Conservation (phyloP, 1,284 basidiomycete species). For the Ceratobasidium theobromae region DNA sequence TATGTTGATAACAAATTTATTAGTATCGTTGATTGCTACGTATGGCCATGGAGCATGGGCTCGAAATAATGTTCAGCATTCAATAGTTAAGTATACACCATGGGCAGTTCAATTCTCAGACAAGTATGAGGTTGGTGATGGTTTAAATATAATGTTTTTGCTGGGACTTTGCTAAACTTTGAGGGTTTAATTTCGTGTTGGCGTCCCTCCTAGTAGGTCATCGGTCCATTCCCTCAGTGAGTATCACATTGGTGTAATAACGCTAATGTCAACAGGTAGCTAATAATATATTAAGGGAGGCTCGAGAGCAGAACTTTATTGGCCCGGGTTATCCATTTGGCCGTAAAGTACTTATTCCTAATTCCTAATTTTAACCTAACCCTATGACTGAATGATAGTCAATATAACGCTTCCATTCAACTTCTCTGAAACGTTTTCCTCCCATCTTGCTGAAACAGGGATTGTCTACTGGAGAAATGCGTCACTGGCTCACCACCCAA, state of each 20-base stretch:
- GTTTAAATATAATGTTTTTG: too few relatives aligned
- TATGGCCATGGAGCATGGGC: too few relatives aligned
- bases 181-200: too few relatives aligned
- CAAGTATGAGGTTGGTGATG: too few relatives aligned
- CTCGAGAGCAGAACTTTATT: slow-evolving; percentile 74
- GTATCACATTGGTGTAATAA: not conserved
- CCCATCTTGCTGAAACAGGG: slow-evolving; percentile 64
- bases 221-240: slow-evolving; percentile 68
- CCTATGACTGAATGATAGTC: too few relatives aligned
- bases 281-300: slow-evolving; percentile 53
- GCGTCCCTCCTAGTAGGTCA: slow-evolving; percentile 45
- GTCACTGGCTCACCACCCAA: not conserved
- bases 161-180: too few relatives aligned
- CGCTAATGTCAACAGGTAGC: not conserved
- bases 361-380: too few relatives aligned
- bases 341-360: slow-evolving; percentile 46
- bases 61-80: too few relatives aligned
- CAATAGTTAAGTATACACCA: too few relatives aligned
- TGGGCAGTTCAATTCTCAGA: too few relatives aligned
- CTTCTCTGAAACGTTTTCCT: slow-evolving; percentile 52
- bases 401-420: slow-evolving; percentile 46
- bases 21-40: too few relatives aligned
- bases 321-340: slow-evolving; percentile 72
- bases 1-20: too few relatives aligned
- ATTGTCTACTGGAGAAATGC: slow-evolving; percentile 57